A percentile compares a stretch with the other conserved stretches of the same genome.
phyloP scores from a whole-genome alignment of 495 filamentous ascomycete genomes.

The Penicillium atrosanguineum region DNA sequence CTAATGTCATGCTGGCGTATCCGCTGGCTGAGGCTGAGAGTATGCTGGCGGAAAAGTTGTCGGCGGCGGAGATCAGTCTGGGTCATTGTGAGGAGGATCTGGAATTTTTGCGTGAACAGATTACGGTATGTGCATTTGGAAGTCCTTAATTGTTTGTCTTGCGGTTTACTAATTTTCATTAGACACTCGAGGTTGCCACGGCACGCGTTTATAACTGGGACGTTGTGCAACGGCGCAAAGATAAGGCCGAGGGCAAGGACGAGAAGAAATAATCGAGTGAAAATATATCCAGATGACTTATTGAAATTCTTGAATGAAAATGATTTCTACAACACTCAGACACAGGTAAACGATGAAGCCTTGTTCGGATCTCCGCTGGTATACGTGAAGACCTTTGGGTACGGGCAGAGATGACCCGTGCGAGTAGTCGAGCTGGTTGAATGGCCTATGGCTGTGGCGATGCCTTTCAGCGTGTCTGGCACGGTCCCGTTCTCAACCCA shows the following conservation, averaged over 20 bases:
- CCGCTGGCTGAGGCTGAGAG: slow-evolving; percentile 81
- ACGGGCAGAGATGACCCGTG: too few species aligned
- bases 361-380: not conserved
- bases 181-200: slow-evolving; percentile 96
- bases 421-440: too few species aligned
- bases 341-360: slow-evolving; percentile 6
- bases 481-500: slow-evolving; percentile 15
- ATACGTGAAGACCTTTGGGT: too few species aligned
- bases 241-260: slow-evolving; percentile 65
- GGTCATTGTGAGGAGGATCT: slow-evolving; percentile 91
- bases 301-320: slow-evolving; percentile 1
- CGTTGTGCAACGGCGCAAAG: slow-evolving; percentile 88
- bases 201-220: slow-evolving; percentile 99
- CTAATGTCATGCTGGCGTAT: slow-evolving; percentile 97
- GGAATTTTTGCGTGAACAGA: slow-evolving; percentile 94
- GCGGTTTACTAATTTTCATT: slow-evolving; percentile 4
- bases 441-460: not conserved
- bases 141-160: not conserved
- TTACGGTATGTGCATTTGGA: slow-evolving; percentile 63
- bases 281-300: slow-evolving; percentile 7
- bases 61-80: slow-evolving; percentile 74
- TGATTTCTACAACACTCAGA: not conserved
- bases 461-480: slow-evolving; percentile 3
- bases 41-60: slow-evolving; percentile 74
- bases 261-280: slow-evolving; percentile 15